Base-by-base conservation (phyloP, 345 rosid species). In the Gossypium turneri region DNA sequence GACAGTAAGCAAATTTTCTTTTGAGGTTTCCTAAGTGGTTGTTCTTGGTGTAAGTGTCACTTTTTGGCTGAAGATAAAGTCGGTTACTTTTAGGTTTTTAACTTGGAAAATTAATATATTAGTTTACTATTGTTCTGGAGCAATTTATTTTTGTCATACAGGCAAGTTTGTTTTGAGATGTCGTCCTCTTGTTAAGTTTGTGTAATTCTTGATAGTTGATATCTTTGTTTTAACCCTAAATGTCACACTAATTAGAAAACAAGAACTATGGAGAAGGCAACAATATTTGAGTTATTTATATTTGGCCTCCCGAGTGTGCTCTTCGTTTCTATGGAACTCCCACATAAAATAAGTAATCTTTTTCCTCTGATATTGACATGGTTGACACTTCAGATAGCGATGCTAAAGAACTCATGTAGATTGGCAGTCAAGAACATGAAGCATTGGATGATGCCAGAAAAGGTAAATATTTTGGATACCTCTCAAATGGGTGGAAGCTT, bases 391-490 rank as follows among this genome's bases (percentile, higher is more conserved):
- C 90, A 95, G 99, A 79, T 86, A 22, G 85, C 82, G 34, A 60
- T 90, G 83, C 19, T 96, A 24, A 89, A 85, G 84, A 87, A 80
- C 82, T 84, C 99, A 3, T 82, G 89, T 74, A 77, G 8, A 43
- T 52, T 87, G 72, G 92, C 94, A 22, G 83, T 92, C 58, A 92
- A 86, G 87, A 81, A 90, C 77, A 75, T 93, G 69, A 88, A 86
- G 75, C 74, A 70, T 10, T 96, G 99, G 99, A 93, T 93, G 88
- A 48, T 7, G 9, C 97, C 97, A 2, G 97, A 88, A 70, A 96
- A 90, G 94, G 99, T 88, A 44, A 63, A n/a, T 7, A 19, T 66
- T 34, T 15, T 44, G 2, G 4, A 47, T 51, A 9, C 41, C 25
- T 64, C 29, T 43, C 44, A 45, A 64, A 65, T 56, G 25, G 19